Conservation (phyloP, 2,329 filamentous ascomycete species). For the Camillea tinctor region DNA sequence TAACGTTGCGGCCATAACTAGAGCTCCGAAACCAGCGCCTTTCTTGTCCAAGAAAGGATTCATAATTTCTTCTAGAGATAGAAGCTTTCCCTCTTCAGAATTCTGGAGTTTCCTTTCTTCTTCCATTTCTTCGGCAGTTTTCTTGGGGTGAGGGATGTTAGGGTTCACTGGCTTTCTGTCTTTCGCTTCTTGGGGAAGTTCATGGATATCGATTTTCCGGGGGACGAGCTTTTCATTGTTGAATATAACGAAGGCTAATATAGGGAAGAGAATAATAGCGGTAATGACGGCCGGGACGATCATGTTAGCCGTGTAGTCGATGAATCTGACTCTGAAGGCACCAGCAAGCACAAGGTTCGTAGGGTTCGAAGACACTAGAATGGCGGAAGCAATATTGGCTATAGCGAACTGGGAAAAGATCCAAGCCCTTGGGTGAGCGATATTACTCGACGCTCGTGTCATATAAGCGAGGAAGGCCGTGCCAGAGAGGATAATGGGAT, state of each 20-base stretch:
- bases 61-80: constrained; percentile 71
- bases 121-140: constrained; percentile 52
- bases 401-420: constrained; percentile 70
- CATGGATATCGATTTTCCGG: constrained; percentile 64
- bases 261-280: constrained; percentile 65
- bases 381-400: constrained; percentile 72
- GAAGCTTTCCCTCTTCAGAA: constrained; percentile 50
- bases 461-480: constrained; percentile 76
- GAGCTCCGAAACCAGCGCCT: constrained; percentile 61
- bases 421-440: constrained; percentile 69
- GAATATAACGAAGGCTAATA: constrained; percentile 69
- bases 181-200: constrained; percentile 58
- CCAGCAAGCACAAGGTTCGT: constrained; percentile 74
- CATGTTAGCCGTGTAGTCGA: constrained; percentile 75
- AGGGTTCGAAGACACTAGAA: constrained; percentile 75
- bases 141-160: constrained; percentile 66
- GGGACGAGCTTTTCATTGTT: constrained; percentile 63
- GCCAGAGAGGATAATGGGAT: constrained; percentile 72
- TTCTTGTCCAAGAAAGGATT: constrained; percentile 70
- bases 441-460: constrained; percentile 73
- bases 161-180: constrained; percentile 64
- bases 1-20: constrained; percentile 66
- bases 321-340: constrained; percentile 69
- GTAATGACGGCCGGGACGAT: constrained; percentile 71
- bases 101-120: constrained; percentile 45